Evolutionary conservation across 495 filamentous ascomycete genomes (phyloP).

Genomic region (Lineolata rhizophorae): DNA sequence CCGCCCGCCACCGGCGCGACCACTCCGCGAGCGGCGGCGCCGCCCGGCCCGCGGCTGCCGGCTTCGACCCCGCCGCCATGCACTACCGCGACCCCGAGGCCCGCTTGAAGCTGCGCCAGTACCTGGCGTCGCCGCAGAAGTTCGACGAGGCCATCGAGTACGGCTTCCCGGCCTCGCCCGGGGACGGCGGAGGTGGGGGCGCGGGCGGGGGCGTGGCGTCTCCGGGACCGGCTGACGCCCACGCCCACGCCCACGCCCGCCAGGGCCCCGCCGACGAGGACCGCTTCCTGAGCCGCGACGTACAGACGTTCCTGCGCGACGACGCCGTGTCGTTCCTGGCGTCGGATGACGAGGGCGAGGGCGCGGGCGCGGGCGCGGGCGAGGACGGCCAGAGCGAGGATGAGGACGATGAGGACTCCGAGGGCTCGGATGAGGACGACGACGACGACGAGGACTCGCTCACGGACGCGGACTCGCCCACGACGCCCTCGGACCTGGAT

Average conservation of each 20-base stretch:
- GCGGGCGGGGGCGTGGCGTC: too few relatives aligned
- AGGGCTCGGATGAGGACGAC: conserved; percentile 16
- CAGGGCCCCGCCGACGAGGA: background rate
- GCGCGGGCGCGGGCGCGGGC: conserved; percentile 4
- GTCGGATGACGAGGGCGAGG: background rate
- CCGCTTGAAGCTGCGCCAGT: conserved; percentile 67
- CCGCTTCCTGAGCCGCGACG: conserved; percentile 9
- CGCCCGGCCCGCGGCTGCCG: background rate
- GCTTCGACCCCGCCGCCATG: conserved; percentile 45
- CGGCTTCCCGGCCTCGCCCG: conserved; percentile 49
- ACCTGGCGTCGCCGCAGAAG: conserved; percentile 75
- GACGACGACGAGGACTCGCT: conserved; percentile 1
- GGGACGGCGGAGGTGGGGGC: conserved; percentile 16
- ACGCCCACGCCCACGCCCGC: background rate
- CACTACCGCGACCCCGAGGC: conserved; percentile 87
- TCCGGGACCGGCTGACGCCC: background rate
- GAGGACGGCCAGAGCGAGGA: too few relatives aligned
- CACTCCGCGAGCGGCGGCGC: conserved; percentile 1
- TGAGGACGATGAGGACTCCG: conserved; percentile 14
- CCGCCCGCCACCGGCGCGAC: conserved; percentile 26
- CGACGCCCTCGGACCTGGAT: background rate
- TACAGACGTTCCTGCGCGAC: conserved; percentile 13
- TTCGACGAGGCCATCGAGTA: conserved; percentile 91
- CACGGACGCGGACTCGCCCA: background rate
- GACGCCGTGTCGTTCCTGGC: conserved; percentile 13